Evolutionary conservation across 1,139 yeast species (phyloP).

Genomic region (Yamadazyma diddensiae): DNA sequence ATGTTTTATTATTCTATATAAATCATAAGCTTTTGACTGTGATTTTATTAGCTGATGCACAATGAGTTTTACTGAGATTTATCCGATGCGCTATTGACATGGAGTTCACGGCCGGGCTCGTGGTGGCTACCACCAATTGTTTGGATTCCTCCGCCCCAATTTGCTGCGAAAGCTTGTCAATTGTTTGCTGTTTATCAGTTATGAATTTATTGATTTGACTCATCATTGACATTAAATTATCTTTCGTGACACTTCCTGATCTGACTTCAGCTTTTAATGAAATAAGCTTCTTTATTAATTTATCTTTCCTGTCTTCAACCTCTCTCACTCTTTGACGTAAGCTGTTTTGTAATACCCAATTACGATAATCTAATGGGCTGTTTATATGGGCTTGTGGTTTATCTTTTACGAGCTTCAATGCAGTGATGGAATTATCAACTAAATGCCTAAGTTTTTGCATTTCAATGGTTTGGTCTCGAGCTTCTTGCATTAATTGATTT

Average conservation of each 20-base stretch:
- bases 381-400: not conserved
- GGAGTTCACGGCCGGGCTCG: not conserved
- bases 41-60: not conserved
- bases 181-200: slow-evolving; percentile 12
- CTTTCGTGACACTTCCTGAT: slow-evolving; percentile 14
- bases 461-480: not conserved
- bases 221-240: slow-evolving; percentile 21
- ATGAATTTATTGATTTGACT: slow-evolving; percentile 21
- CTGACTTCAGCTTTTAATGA: slow-evolving; percentile 24
- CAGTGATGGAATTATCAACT: slow-evolving; percentile 10
- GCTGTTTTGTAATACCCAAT: slow-evolving; percentile 17
- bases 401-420: slow-evolving; percentile 6
- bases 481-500: not conserved
- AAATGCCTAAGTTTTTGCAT: slow-evolving; percentile 8
- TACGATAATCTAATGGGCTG: slow-evolving; percentile 22
- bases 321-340: slow-evolving; percentile 19
- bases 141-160: not conserved
- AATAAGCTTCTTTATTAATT: slow-evolving; percentile 20
- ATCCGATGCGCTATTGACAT: no score
- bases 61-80: no score
- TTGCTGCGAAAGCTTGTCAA: slow-evolving; percentile 16
- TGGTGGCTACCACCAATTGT: not conserved
- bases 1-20: no score
- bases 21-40: no score
- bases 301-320: slow-evolving; percentile 18